phyloP scores from a whole-genome alignment of 306 rosid species.

The Luffa acutangula region DNA sequence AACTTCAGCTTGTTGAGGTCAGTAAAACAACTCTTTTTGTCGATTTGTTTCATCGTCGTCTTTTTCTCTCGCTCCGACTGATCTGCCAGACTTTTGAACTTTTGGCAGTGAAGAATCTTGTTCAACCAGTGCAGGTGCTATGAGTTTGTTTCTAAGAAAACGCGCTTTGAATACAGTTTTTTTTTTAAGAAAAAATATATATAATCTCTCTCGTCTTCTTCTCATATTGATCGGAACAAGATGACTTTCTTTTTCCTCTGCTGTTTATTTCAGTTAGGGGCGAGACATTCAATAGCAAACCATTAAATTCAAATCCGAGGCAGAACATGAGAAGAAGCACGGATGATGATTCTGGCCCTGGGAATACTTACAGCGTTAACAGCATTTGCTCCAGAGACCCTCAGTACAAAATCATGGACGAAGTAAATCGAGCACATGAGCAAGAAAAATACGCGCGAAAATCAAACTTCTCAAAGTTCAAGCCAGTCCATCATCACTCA shows the following conservation, averaged over 20 bases:
- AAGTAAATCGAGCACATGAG: not conserved
- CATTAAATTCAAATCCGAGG: constrained; percentile 24
- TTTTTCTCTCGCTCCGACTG: constrained; percentile 7
- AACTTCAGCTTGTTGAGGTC: constrained; percentile 66
- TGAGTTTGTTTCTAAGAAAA: not conserved
- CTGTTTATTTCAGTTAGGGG: constrained; percentile 42
- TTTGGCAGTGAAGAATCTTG: constrained; percentile 76
- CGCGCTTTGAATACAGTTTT: not conserved
- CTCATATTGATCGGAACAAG: not conserved
- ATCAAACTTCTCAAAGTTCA: constrained; percentile 29
- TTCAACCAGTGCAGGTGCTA: constrained; percentile 68
- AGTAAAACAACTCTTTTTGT: constrained; percentile 9
- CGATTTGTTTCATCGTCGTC: not conserved
- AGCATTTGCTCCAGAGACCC: constrained; percentile 16
- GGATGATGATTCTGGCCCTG: constrained; percentile 30
- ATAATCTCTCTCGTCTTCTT: not conserved
- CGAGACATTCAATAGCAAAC: constrained; percentile 28
- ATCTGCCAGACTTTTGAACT: constrained; percentile 9
- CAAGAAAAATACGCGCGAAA: constrained; percentile 18
- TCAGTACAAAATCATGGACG: constrained; percentile 1
- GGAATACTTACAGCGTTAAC: constrained; percentile 17
- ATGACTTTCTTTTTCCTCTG: not conserved
- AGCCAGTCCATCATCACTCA: constrained; percentile 32
- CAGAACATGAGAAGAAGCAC: constrained; percentile 31
- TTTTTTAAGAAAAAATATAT: not conserved